Conservation (phyloP, 495 filamentous ascomycete species). For the Bathelium albidoporum region DNA sequence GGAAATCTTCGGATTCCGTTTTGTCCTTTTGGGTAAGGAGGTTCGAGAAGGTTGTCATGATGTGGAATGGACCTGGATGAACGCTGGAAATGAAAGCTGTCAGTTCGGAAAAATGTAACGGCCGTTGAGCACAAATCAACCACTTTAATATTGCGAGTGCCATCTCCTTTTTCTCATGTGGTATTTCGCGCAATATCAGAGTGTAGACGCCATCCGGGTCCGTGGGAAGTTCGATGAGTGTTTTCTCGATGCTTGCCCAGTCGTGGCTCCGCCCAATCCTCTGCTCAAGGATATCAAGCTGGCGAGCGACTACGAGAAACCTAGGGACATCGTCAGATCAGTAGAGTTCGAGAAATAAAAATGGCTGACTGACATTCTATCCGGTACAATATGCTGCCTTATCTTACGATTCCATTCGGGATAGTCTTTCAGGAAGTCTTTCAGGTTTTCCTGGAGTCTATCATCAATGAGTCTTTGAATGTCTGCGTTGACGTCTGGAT, state of each 20-base stretch:
- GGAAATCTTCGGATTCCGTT: background rate
- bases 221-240: background rate
- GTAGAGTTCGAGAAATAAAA: background rate
- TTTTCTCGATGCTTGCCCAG: background rate
- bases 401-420: background rate
- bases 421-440: constrained; percentile 1
- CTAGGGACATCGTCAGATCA: background rate
- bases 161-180: background rate
- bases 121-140: background rate
- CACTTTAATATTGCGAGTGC: background rate
- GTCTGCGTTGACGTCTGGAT: background rate
- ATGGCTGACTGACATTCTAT: background rate
- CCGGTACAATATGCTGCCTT: constrained; percentile 2
- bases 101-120: background rate
- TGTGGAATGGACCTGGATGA: constrained; percentile 1
- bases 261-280: background rate
- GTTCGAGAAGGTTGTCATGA: background rate
- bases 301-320: constrained; percentile 1
- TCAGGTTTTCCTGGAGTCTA: background rate
- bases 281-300: constrained; percentile 3
- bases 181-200: background rate
- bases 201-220: constrained; percentile 1
- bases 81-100: background rate
- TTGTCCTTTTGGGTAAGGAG: constrained; percentile 2
- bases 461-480: constrained; percentile 3